phyloP scores from a whole-genome alignment of 805 yeast species.

The Wickerhamiella hasegawae region DNA sequence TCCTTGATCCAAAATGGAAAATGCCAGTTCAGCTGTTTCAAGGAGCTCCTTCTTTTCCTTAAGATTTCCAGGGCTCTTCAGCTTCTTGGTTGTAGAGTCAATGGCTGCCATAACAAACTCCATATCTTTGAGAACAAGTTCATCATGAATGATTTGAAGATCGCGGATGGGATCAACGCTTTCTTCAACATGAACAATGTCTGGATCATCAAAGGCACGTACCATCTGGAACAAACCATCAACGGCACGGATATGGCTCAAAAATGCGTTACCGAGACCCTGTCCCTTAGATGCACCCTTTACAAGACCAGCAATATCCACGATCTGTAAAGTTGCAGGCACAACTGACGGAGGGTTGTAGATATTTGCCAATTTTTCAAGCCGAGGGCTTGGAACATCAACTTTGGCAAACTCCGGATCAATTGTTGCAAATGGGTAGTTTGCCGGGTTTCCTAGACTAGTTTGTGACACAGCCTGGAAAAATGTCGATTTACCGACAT shows the following conservation, averaged over 20 bases:
- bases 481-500: conserved; percentile 92
- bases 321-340: conserved; percentile 41
- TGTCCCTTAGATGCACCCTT: conserved; percentile 49
- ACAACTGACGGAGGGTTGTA: conserved; percentile 35
- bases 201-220: conserved; percentile 46
- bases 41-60: conserved; percentile 32
- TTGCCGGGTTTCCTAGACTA: conserved; percentile 90
- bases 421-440: conserved; percentile 94
- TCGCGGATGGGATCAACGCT: conserved; percentile 50
- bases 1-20: conserved; percentile 43
- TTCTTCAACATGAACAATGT: conserved; percentile 51
- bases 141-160: conserved; percentile 46
- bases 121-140: conserved; percentile 48
- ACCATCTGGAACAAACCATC: conserved; percentile 60
- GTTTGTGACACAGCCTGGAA: conserved; percentile 93
- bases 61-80: conserved; percentile 23
- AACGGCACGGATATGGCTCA: conserved; percentile 51
- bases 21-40: conserved; percentile 22
- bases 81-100: conserved; percentile 32
- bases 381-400: conserved; percentile 78
- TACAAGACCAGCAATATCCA: conserved; percentile 57
- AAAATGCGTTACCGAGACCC: conserved; percentile 60
- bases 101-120: conserved; percentile 44
- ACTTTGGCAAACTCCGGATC: conserved; percentile 98
- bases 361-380: conserved; percentile 53